Evolutionary conservation across 148 eudicot genomes (phyloP).

Genomic region (Rhododendron molle): DNA sequence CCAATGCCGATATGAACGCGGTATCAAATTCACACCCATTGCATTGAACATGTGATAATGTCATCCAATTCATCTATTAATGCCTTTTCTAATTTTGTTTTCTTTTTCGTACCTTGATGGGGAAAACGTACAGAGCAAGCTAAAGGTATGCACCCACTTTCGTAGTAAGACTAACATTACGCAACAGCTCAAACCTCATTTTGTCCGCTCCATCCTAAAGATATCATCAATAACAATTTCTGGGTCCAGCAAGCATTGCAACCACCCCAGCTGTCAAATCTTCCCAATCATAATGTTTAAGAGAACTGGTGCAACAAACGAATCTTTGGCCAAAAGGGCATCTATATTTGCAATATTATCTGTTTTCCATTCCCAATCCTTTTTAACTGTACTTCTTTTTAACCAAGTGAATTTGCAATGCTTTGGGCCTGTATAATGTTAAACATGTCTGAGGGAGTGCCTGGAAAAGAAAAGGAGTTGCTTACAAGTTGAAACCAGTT

Average conservation of each 20-base stretch:
- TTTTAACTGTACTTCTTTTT: conserved; percentile 1
- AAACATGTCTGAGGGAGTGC: conserved; percentile 71
- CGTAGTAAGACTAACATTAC: background rate
- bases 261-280: background rate
- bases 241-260: background rate
- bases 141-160: background rate
- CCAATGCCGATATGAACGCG: background rate
- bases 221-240: background rate
- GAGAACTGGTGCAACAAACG: too few species aligned
- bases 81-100: background rate
- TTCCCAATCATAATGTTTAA: background rate
- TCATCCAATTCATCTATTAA: background rate
- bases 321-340: background rate
- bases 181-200: background rate
- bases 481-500: background rate
- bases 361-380: background rate
- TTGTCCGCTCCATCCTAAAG: background rate
- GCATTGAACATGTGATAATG: background rate
- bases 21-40: background rate
- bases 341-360: background rate
- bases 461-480: conserved; percentile 26
- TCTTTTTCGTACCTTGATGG: background rate
- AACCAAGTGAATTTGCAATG: conserved; percentile 67
- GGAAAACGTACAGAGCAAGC: background rate
- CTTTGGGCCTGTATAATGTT: conserved; percentile 89